Evolutionary conservation across 192 early-diverging fungal genomes (phyloP), one percentile per base, ranked within the genome.

Genomic region (Funneliformis mosseae): DNA sequence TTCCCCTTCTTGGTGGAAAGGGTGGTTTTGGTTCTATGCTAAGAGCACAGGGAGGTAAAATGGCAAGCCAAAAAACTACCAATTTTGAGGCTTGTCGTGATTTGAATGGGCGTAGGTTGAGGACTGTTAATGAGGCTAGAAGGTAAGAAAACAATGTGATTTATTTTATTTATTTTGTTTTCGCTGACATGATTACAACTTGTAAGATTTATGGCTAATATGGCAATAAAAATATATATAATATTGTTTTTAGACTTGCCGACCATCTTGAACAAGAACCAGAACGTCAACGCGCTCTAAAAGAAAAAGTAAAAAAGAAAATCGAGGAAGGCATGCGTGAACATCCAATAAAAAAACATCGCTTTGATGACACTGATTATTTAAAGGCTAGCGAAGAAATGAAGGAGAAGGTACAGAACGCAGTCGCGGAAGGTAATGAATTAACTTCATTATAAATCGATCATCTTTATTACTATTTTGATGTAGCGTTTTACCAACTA

Each of bases 11-110:
- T 5, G 96, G 96, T 38, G 96, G 96, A n/a, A 97, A 97, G 76
- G 98, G 98, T 55, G 98, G 98, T 23, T 99, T 99, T 83, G 98
- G 98, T 18, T 93, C 92, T 79, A 95, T 95, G 88, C 85, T 99
- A 80, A 91, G 97, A 80, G 94, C 96, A 0, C 96, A 97, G 82
- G 97, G 97, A 77, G 96, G 91, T 62, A 90, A 92, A 46, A 97
- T 95, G 94, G 88, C 92, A 42, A 89, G 93, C 23, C 91, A 96
- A 76, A 97, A 96, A 81, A 94, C 94, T 1, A 96, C 93, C 27
- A 97, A 97, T 84, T 95, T 91, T 71, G 98, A 99, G 77, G 92
- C 93, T 18, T 98, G 97, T 85, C 90, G 98, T 50, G 97, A 99
- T 86, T 86, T 98, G 68, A 92, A 92, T 66, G 97, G 97, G 4